A percentile compares a stretch with the other conserved stretches of the same genome.
Evolutionary conservation across 1,284 basidiomycete species (phyloP).

Genomic region (Takashimella koratensis): DNA sequence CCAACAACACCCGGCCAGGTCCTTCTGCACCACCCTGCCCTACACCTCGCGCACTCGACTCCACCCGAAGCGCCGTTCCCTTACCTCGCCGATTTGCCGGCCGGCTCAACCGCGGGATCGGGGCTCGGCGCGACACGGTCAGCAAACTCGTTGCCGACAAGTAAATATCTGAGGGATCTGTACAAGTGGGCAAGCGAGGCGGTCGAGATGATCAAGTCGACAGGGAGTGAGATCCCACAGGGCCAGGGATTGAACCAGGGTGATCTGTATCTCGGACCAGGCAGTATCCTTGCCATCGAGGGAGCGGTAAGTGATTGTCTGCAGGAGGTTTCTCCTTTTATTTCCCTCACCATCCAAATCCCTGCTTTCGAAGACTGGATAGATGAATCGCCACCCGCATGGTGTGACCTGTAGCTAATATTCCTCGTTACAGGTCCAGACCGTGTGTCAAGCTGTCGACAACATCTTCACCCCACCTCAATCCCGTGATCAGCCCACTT

Average conservation of each 20-base stretch:
- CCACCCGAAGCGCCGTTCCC: constrained; percentile 40
- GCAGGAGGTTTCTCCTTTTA: too few relatives aligned
- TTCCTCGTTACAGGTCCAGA: constrained; percentile 55
- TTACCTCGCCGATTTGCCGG: constrained; percentile 12
- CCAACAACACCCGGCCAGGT: constrained; percentile 30
- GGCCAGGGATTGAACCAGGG: constrained; percentile 62
- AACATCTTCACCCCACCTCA: constrained; percentile 23
- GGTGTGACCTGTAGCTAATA: constrained; percentile 67
- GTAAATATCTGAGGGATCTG: constrained; percentile 40
- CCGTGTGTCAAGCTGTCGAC: constrained; percentile 82
- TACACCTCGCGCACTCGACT: constrained; percentile 41
- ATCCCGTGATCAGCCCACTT: background rate
- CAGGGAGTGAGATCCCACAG: constrained; percentile 73
- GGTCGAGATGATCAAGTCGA: constrained; percentile 60
- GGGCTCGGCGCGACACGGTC: background rate
- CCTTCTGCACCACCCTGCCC: constrained; percentile 40
- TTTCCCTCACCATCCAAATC: too few relatives aligned
- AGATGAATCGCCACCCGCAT: constrained; percentile 44
- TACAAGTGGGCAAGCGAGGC: constrained; percentile 62
- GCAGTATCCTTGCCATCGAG: constrained; percentile 52
- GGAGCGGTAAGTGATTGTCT: constrained; percentile 31
- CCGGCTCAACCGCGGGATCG: constrained; percentile 2
- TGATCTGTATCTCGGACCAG: constrained; percentile 67
- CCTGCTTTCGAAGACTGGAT: too few relatives aligned
- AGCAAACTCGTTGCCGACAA: constrained; percentile 19